A percentile compares a stretch with the other conserved stretches of the same genome.
These are phyloP conservation scores for Suillus luteus DNA, from an alignment of 768 basidiomycete genomes.

Conservation along the genomic window DNA sequence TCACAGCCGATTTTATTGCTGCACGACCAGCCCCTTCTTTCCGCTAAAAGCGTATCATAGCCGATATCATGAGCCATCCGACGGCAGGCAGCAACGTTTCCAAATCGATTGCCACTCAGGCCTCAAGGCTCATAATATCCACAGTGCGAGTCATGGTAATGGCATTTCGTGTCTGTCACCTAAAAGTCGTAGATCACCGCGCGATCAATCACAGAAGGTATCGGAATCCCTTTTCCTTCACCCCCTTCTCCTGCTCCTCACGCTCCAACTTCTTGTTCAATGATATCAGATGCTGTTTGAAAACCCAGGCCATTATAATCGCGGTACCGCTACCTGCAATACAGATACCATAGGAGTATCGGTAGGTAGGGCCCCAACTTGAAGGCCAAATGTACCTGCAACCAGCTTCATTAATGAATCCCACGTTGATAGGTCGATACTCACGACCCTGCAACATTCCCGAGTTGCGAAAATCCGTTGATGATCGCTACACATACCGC, in stretches of 20 bases:
- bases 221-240: constrained; percentile 46
- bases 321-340: constrained; percentile 54
- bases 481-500: constrained; percentile 81
- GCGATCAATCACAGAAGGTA: constrained; percentile 45
- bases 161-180: neutral
- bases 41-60: neutral
- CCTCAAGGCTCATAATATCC: constrained; percentile 10
- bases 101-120: constrained; percentile 1
- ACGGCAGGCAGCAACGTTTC: constrained; percentile 8
- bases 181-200: constrained; percentile 4
- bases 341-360: constrained; percentile 73
- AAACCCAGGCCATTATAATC: constrained; percentile 52
- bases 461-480: constrained; percentile 81
- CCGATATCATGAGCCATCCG: neutral
- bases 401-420: constrained; percentile 3
- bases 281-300: constrained; percentile 44
- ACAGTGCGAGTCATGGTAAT: neutral
- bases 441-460: constrained; percentile 83
- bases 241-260: constrained; percentile 44
- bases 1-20: neutral
- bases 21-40: neutral
- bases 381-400: constrained; percentile 65
- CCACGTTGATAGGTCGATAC: constrained; percentile 29
- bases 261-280: constrained; percentile 43
- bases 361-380: constrained; percentile 71